phyloP scores from a whole-genome alignment of 495 filamentous ascomycete genomes.

The Chaetomium fimeti region DNA sequence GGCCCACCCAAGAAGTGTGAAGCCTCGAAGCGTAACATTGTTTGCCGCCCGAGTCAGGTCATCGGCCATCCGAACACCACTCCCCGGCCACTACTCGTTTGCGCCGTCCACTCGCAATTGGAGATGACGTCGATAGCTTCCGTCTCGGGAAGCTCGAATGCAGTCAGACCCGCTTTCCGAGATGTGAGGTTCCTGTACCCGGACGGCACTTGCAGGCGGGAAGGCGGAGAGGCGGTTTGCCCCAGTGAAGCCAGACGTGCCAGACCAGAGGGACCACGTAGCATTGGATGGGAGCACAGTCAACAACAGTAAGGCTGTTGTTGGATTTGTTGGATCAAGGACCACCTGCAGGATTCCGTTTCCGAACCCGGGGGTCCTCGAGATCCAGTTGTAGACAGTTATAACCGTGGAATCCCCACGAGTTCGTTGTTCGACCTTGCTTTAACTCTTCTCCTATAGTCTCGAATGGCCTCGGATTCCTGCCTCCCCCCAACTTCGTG shows the following conservation, averaged over 20 bases:
- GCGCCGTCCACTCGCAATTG: background rate
- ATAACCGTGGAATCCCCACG: background rate
- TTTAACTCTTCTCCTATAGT: background rate
- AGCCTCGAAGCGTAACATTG: background rate
- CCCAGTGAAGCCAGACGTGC: background rate
- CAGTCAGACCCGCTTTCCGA: background rate
- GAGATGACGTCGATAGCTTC: slow-evolving; percentile 4
- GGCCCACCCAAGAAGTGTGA: background rate
- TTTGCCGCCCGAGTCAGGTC: background rate
- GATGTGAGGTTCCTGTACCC: background rate
- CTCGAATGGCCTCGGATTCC: background rate
- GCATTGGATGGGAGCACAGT: too few relatives aligned
- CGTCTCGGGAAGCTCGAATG: background rate
- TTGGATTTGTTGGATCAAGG: background rate
- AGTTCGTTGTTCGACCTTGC: background rate
- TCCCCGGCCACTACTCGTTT: background rate
- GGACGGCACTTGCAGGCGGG: background rate
- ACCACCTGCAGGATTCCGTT: background rate
- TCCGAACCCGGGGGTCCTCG: background rate
- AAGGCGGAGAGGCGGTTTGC: too few relatives aligned
- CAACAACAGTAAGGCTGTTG: too few relatives aligned
- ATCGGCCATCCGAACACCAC: background rate
- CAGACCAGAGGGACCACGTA: background rate
- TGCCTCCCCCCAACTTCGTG: background rate
- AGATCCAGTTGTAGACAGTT: background rate